Evolutionary conservation across 208 protist species (phyloP).

Genomic region (Acanthamoeba culbertsoni): DNA sequence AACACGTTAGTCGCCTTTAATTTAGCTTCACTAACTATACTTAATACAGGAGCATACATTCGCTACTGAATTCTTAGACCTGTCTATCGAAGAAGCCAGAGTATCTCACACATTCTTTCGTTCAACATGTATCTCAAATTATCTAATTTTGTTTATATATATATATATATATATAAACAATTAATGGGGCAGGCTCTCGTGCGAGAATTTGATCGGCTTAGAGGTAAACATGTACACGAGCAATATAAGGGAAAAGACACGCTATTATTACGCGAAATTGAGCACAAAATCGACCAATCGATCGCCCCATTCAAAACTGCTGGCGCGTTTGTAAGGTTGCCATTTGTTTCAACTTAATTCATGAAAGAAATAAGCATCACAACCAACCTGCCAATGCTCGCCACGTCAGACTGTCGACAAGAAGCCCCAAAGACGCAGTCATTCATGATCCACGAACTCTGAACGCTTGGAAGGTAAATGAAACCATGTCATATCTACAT

Average conservation of each 20-base stretch:
- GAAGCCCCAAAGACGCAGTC: background rate
- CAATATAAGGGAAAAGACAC: background rate
- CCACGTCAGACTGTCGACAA: background rate
- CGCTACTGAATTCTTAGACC: background rate
- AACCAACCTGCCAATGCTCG: too few relatives aligned
- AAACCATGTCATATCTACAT: too few relatives aligned
- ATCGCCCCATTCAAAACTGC: background rate
- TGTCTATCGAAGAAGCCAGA: background rate
- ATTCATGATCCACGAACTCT: background rate
- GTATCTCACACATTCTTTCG: background rate
- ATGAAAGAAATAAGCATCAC: too few relatives aligned
- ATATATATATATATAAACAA: background rate
- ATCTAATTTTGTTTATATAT: background rate
- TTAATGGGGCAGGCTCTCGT: background rate
- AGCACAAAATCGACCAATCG: background rate
- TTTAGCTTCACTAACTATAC: too few relatives aligned
- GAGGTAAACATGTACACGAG: background rate
- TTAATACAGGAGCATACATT: background rate
- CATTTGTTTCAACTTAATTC: too few relatives aligned
- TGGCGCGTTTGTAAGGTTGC: background rate
- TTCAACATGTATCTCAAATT: background rate
- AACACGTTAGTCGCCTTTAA: too few relatives aligned
- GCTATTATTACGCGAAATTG: background rate
- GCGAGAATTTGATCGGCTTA: background rate
- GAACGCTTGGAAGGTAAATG: background rate